Evolutionary conservation across 768 basidiomycete genomes (phyloP), one percentile per base, ranked within the genome.

Genomic region (Fomitopsis serialis): DNA sequence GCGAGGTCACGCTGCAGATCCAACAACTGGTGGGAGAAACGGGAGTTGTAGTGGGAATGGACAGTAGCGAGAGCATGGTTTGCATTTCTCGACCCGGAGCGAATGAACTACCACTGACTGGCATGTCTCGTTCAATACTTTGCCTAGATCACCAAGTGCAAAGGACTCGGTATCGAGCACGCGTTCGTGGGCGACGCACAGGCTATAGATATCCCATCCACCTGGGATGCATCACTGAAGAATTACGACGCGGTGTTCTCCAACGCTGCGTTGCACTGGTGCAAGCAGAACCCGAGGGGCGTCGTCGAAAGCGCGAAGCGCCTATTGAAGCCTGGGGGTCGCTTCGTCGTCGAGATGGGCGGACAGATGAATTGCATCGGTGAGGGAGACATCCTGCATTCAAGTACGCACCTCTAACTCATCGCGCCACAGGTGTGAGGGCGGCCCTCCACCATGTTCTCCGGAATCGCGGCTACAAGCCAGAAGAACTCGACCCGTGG

Each of bases 261-360:
- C 50, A 91, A 87, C 56, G 89, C 92, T 0, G 75, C 79, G 3
- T 63, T 94, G 56, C 92, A 95, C 61, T 94, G 91, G 92, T 93
- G 90, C 69, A 92, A 89, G 66, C 70, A 71, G 4, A 74, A 86
- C 59, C 92, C 92, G 0, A 65, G 61, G 1, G 82, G 79, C 1
- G 90, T 92, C 9, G 64, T 92, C 10, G 67, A 74, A 13, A 76
- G 81, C 46, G 77, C 79, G n/a, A 79, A 78, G 61, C 73, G 70
- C 43, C 68, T 86, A 10, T 70, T 93, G 51, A 89, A 81, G 59
- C 76, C 74, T 1, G 86, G 87, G 0, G 91, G 90, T 1, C 73
- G 85, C 21, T 79, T 92, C 44, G 82, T 83, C 0, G 82, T 76
- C 22, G 92, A 93, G 65, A 83, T 91, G 78, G 86, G 90, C 13